These are phyloP conservation scores for Skeletonema marinoi DNA, from an alignment of 108 stramenopile species.

Conservation along the genomic window DNA sequence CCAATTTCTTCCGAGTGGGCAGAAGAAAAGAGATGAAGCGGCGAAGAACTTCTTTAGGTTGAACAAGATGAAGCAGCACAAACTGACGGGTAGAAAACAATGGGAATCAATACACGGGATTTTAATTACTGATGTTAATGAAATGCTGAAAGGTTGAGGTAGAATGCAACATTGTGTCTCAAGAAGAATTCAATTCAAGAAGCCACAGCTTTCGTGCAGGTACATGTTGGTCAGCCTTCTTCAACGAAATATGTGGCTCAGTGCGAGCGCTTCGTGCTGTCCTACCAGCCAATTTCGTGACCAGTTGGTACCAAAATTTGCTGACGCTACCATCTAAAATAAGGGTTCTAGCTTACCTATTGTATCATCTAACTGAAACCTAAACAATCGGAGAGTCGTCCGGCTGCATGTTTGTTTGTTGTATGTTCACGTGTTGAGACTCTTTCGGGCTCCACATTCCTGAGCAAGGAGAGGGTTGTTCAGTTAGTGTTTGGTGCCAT, in stretches of 20 bases:
- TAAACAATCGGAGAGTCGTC: not conserved
- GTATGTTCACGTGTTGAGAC: not conserved
- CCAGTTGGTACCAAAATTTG: too few relatives aligned
- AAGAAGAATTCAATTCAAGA: too few relatives aligned
- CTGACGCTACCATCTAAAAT: too few relatives aligned
- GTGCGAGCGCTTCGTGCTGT: too few relatives aligned
- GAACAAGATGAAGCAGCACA: constrained; percentile 6
- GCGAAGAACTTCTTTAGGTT: constrained; percentile 29
- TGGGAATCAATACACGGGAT: constrained; percentile 1
- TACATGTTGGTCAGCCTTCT: too few relatives aligned
- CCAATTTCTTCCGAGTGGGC: constrained; percentile 21
- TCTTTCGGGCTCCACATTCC: constrained; percentile 52
- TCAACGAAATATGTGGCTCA: too few relatives aligned
- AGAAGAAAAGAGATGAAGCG: constrained; percentile 30
- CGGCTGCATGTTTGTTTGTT: not conserved
- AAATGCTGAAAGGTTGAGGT: not conserved
- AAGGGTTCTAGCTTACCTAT: too few relatives aligned
- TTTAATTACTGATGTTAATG: not conserved
- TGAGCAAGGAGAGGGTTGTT: constrained; percentile 1
- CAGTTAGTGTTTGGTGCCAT: not conserved
- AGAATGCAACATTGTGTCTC: not conserved
- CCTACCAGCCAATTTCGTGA: too few relatives aligned
- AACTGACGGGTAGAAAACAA: not conserved
- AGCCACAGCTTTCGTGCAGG: too few relatives aligned
- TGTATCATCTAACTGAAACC: not conserved